Conservation (phyloP, 2,329 filamentous ascomycete genomes). For the Waltergamsia citrina region DNA sequence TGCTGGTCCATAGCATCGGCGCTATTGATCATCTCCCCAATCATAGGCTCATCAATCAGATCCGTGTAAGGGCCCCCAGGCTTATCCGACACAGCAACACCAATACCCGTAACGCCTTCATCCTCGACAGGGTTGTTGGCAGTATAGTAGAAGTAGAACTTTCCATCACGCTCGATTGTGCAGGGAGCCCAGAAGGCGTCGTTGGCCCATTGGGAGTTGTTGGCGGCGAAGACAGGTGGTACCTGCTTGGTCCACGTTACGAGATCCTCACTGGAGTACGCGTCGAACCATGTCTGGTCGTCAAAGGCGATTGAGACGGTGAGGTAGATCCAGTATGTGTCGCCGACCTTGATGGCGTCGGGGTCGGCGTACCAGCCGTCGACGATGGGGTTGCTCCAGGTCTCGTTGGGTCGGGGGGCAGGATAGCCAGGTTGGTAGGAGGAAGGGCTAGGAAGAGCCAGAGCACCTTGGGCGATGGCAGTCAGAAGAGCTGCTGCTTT, state of each 20-base stretch:
- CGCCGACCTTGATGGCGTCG: slow-evolving; percentile 6
- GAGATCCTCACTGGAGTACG: slow-evolving; percentile 5
- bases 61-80: slow-evolving; percentile 6
- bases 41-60: slow-evolving; percentile 5
- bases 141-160: slow-evolving; percentile 11
- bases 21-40: slow-evolving; percentile 1
- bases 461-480: too few species aligned
- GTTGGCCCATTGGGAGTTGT: slow-evolving; percentile 4
- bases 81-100: slow-evolving; percentile 4
- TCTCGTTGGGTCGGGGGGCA: too few species aligned
- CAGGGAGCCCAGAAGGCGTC: slow-evolving; percentile 9
- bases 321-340: slow-evolving; percentile 7
- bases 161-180: slow-evolving; percentile 11
- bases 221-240: slow-evolving; percentile 1
- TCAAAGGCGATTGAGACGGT: slow-evolving; percentile 4
- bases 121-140: slow-evolving; percentile 6
- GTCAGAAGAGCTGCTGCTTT: too few species aligned
- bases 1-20: slow-evolving; percentile 7
- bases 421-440: too few species aligned
- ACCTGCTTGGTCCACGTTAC: slow-evolving; percentile 4
- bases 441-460: too few species aligned
- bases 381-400: slow-evolving; percentile 5
- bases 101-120: slow-evolving; percentile 3
- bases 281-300: slow-evolving; percentile 6
- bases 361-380: slow-evolving; percentile 7